phyloP scores from a whole-genome alignment of 139 green algal species.

The Chlorella ohadii region DNA sequence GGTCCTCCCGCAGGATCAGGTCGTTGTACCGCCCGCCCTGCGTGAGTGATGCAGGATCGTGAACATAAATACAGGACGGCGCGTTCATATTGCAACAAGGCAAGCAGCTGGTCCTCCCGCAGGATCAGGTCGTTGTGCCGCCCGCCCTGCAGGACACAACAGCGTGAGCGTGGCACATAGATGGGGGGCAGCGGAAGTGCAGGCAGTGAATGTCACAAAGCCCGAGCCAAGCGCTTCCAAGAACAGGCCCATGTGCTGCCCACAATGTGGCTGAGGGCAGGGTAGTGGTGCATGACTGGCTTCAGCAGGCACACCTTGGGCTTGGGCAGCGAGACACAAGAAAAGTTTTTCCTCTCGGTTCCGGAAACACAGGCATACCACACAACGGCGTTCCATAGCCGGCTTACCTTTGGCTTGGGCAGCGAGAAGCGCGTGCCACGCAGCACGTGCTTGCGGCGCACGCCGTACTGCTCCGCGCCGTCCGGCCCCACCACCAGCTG shows the following conservation, averaged over 20 bases:
- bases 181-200: too few relatives aligned
- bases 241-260: too few relatives aligned
- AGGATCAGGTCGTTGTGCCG: slow-evolving; percentile 77
- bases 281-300: too few relatives aligned
- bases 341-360: too few relatives aligned
- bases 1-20: slow-evolving; percentile 91
- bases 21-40: slow-evolving; percentile 69
- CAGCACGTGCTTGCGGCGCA: slow-evolving; percentile 82
- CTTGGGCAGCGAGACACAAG: too few relatives aligned
- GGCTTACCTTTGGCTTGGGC: slow-evolving; percentile 86
- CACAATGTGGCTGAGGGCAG: too few relatives aligned
- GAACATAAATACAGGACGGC: too few relatives aligned
- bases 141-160: slow-evolving; percentile 80
- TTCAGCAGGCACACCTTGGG: not conserved
- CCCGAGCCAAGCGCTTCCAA: too few relatives aligned
- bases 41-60: too few relatives aligned
- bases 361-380: not conserved
- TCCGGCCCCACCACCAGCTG: slow-evolving; percentile 76
- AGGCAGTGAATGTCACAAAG: too few relatives aligned
- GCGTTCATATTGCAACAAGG: too few relatives aligned
- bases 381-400: not conserved
- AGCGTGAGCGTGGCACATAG: too few relatives aligned
- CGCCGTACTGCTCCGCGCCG: slow-evolving; percentile 82
- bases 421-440: slow-evolving; percentile 88
- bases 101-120: slow-evolving; percentile 88